A percentile compares a stretch with the other conserved stretches of the same genome.
These are phyloP conservation scores for Furcasterigmium sp. DNA, from an alignment of 2,329 filamentous ascomycete genomes.

Conservation along the genomic window DNA sequence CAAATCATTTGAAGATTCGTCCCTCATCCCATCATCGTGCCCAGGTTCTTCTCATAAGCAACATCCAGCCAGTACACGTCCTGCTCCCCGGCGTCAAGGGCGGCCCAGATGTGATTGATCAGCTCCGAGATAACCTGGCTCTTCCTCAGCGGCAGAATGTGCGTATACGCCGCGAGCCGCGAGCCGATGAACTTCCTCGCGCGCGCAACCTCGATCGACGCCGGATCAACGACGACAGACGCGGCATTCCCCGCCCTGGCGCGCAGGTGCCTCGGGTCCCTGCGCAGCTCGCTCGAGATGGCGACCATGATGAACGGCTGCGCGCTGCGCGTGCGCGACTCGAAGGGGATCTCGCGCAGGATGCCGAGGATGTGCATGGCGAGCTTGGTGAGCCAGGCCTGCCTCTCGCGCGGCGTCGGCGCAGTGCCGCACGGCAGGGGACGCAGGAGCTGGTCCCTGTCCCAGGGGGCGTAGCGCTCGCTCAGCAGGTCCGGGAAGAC, in stretches of 20 bases:
- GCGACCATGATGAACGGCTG: conserved; percentile 12
- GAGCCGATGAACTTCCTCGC: conserved; percentile 10
- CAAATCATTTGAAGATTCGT: too few species aligned
- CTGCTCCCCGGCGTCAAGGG: conserved; percentile 9
- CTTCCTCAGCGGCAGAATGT: conserved; percentile 11
- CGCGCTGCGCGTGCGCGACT: conserved; percentile 7
- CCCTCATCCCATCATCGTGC: conserved; percentile 5
- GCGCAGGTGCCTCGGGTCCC: neutral
- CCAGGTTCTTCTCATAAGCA: conserved; percentile 7
- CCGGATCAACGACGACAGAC: neutral
- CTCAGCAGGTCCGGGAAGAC: conserved; percentile 16
- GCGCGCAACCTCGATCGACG: conserved; percentile 9
- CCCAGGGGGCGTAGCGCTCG: conserved; percentile 12
- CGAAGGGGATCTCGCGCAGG: conserved; percentile 8
- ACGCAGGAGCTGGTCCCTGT: conserved; percentile 3
- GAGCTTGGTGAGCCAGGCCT: conserved; percentile 12
- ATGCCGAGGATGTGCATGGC: conserved; percentile 12
- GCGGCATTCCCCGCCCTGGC: neutral
- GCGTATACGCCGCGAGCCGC: conserved; percentile 9
- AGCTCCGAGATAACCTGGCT: conserved; percentile 12
- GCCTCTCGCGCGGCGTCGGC: conserved; percentile 9
- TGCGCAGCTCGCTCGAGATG: conserved; percentile 11
- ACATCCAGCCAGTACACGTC: conserved; percentile 16
- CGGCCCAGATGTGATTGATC: conserved; percentile 11
- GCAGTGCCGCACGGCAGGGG: neutral